Conservation (phyloP, 2,329 filamentous ascomycete genomes). For the Colletotrichum tofieldiae region DNA sequence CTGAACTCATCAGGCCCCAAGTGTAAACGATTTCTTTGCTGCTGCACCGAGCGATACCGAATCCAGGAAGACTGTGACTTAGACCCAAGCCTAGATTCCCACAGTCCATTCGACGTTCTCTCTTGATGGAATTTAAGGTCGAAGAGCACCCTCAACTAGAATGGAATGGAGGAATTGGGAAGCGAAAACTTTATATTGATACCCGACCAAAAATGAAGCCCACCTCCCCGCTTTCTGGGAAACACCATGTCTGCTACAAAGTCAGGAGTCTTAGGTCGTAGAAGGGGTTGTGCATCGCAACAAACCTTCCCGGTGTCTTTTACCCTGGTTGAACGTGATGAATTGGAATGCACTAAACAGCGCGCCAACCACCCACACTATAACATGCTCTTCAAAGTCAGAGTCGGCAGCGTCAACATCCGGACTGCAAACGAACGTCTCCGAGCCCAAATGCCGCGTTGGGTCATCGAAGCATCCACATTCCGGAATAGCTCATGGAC, state of each 20-base stretch:
- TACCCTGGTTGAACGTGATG: background rate
- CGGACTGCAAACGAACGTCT: background rate
- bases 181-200: too few species aligned
- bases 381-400: background rate
- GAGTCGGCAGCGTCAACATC: background rate
- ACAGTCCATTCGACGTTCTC: background rate
- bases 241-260: background rate
- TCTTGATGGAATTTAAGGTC: background rate
- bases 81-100: background rate
- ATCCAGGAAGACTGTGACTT: background rate
- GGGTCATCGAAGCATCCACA: background rate
- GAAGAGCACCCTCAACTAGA: too few species aligned
- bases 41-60: background rate
- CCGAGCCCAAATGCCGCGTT: background rate
- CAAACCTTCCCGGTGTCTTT: accelerated
- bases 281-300: background rate
- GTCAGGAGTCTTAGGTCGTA: too few species aligned
- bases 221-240: too few species aligned
- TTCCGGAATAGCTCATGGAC: background rate
- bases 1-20: background rate
- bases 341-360: background rate
- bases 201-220: background rate
- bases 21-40: background rate
- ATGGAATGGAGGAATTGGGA: background rate
- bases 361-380: too few species aligned